phyloP scores from a whole-genome alignment of 768 basidiomycete species.

The Tremella yokohamensis region DNA sequence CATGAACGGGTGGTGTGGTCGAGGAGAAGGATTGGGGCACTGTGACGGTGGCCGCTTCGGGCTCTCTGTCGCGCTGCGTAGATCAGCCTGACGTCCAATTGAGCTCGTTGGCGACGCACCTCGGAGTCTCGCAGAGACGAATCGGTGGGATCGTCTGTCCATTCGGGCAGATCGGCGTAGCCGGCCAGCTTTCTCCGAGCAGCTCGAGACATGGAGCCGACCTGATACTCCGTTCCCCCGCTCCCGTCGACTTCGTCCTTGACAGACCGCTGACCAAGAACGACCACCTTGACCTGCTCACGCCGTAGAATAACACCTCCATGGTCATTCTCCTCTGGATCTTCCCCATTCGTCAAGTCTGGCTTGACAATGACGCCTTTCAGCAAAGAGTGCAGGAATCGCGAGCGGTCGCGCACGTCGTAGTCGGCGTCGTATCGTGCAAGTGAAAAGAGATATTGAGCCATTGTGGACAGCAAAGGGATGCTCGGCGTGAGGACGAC shows the following conservation, averaged over 20 bases:
- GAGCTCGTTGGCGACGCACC: slow-evolving; percentile 21
- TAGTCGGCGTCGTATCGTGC: slow-evolving; percentile 84
- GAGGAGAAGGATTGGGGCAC: neutral
- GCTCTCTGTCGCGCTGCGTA: neutral
- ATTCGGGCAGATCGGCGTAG: slow-evolving; percentile 68
- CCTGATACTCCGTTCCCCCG: slow-evolving; percentile 44
- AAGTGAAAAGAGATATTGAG: slow-evolving; percentile 69
- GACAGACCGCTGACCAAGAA: slow-evolving; percentile 5
- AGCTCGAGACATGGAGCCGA: slow-evolving; percentile 68
- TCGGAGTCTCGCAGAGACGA: slow-evolving; percentile 64
- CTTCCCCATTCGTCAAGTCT: slow-evolving; percentile 26
- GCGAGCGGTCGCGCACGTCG: slow-evolving; percentile 84
- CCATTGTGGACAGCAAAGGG: slow-evolving; percentile 47
- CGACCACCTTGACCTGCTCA: slow-evolving; percentile 73
- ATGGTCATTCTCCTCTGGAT: slow-evolving; percentile 55
- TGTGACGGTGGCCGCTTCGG: slow-evolving; percentile 1
- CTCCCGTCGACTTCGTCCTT: slow-evolving; percentile 7
- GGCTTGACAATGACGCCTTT: slow-evolving; percentile 54
- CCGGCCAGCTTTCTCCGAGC: slow-evolving; percentile 59
- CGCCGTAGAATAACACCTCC: slow-evolving; percentile 73
- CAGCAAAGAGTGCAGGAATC: slow-evolving; percentile 72
- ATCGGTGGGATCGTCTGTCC: slow-evolving; percentile 83
- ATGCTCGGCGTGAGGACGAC: slow-evolving; percentile 60
- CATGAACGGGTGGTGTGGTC: slow-evolving; percentile 10
- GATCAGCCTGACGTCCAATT: neutral